Percentiles rank a stretch among this genome's conserved stretches.
Evolutionary conservation across 345 rosid genomes (phyloP).

Genomic region (Nephelium lappaceum): DNA sequence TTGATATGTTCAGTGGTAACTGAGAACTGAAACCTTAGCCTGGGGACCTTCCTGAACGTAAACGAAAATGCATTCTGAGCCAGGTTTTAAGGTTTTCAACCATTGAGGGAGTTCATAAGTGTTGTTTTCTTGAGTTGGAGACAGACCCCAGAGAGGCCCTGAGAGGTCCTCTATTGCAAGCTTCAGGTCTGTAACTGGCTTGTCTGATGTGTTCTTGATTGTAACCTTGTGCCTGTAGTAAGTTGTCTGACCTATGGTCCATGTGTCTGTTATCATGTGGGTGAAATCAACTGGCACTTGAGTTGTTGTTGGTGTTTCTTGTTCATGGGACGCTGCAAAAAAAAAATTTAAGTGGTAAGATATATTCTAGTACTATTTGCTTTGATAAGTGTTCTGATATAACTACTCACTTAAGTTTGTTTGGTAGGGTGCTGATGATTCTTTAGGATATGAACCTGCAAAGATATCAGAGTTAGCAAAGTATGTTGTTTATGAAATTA

Average conservation of each 20-base stretch:
- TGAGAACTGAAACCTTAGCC: slow-evolving; percentile 56
- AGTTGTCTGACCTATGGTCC: slow-evolving; percentile 50
- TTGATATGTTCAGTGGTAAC: slow-evolving; percentile 46
- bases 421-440: slow-evolving; percentile 32
- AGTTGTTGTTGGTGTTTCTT: slow-evolving; percentile 28
- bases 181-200: slow-evolving; percentile 52
- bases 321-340: slow-evolving; percentile 36
- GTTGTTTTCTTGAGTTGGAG: slow-evolving; percentile 45
- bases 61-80: slow-evolving; percentile 52
- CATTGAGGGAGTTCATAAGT: slow-evolving; percentile 57
- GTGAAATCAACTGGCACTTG: slow-evolving; percentile 49
- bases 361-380: background rate
- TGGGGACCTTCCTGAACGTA: slow-evolving; percentile 85
- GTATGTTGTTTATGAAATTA: background rate
- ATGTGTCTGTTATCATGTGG: slow-evolving; percentile 64
- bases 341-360: too few relatives aligned
- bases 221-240: slow-evolving; percentile 72
- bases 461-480: background rate
- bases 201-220: slow-evolving; percentile 59
- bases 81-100: slow-evolving; percentile 48
- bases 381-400: too few relatives aligned
- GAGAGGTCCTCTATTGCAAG: slow-evolving; percentile 51
- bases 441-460: slow-evolving; percentile 38
- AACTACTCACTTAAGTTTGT: slow-evolving; percentile 34
- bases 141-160: slow-evolving; percentile 72